These are phyloP conservation scores for Phytophthora cryptogea DNA, from an alignment of 352 stramenopile genomes.

Conservation along the genomic window DNA sequence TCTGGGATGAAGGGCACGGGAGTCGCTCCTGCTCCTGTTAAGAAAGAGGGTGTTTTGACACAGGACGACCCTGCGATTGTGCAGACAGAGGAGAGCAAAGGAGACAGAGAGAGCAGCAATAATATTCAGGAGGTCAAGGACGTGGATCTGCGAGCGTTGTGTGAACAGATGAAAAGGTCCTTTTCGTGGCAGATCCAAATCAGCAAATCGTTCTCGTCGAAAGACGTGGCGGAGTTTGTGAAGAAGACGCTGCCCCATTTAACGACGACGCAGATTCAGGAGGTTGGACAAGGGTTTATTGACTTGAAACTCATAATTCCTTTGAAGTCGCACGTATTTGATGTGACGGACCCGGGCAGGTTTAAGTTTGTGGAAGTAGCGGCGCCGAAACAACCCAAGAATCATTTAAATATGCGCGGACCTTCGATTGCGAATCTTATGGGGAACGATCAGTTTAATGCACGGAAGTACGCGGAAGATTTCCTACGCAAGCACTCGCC, in stretches of 20 bases:
- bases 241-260: conserved; percentile 47
- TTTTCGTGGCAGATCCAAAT: conserved; percentile 76
- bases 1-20: conserved; percentile 52
- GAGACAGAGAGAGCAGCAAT: conserved; percentile 10
- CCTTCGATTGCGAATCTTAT: conserved; percentile 85
- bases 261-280: conserved; percentile 41
- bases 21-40: conserved; percentile 2
- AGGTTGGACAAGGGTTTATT: conserved; percentile 70
- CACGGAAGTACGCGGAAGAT: conserved; percentile 76
- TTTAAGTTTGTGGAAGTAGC: conserved; percentile 69
- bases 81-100: conserved; percentile 14
- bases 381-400: conserved; percentile 60
- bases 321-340: conserved; percentile 79
- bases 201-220: conserved; percentile 77
- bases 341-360: conserved; percentile 52
- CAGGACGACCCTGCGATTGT: conserved; percentile 6
- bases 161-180: conserved; percentile 75
- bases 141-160: conserved; percentile 60
- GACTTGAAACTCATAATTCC: conserved; percentile 74
- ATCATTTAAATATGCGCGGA: conserved; percentile 65
- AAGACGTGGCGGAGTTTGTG: conserved; percentile 72
- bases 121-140: conserved; percentile 39
- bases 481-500: conserved; percentile 78
- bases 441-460: conserved; percentile 67
- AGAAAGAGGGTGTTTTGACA: conserved; percentile 11